Conservation (phyloP, 1,284 basidiomycete species). For the Inonotus obliquus region DNA sequence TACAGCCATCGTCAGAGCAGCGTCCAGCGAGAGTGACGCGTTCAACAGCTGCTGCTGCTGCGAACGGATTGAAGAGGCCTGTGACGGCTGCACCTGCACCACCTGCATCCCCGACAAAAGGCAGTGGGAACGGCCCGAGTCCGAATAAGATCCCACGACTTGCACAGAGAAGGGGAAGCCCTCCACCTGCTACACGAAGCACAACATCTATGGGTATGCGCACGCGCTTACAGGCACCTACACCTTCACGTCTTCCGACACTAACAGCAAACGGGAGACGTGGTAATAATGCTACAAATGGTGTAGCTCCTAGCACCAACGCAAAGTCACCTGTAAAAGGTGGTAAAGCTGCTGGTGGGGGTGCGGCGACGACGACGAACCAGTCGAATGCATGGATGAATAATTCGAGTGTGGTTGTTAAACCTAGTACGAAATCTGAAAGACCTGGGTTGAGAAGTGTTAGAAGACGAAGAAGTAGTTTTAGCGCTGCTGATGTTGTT, state of each 20-base stretch:
- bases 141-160: conserved; percentile 77
- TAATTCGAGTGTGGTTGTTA: conserved; percentile 61
- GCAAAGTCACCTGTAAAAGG: conserved; percentile 21
- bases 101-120: conserved; percentile 36
- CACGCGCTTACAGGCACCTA: conserved; percentile 46
- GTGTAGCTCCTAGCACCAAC: conserved; percentile 49
- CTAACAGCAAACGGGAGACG: conserved; percentile 47
- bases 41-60: conserved; percentile 55
- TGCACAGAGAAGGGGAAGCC: conserved; percentile 36
- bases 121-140: conserved; percentile 35
- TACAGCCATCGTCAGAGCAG: conserved; percentile 56
- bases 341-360: not conserved
- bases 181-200: conserved; percentile 17
- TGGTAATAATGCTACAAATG: conserved; percentile 45
- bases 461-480: conserved; percentile 72
- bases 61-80: conserved; percentile 38
- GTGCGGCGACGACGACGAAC: conserved; percentile 28
- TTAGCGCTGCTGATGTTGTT: conserved; percentile 76
- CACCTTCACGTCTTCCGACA: conserved; percentile 71
- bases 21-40: conserved; percentile 67
- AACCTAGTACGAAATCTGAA: conserved; percentile 60
- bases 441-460: conserved; percentile 66
- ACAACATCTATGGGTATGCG: conserved; percentile 17
- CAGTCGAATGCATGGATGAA: conserved; percentile 66
- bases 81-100: conserved; percentile 25